Percentiles rank a stretch among this genome's conserved stretches.
Evolutionary conservation across 2,329 filamentous ascomycete species (phyloP).

Genomic region (Penicillium sp.): DNA sequence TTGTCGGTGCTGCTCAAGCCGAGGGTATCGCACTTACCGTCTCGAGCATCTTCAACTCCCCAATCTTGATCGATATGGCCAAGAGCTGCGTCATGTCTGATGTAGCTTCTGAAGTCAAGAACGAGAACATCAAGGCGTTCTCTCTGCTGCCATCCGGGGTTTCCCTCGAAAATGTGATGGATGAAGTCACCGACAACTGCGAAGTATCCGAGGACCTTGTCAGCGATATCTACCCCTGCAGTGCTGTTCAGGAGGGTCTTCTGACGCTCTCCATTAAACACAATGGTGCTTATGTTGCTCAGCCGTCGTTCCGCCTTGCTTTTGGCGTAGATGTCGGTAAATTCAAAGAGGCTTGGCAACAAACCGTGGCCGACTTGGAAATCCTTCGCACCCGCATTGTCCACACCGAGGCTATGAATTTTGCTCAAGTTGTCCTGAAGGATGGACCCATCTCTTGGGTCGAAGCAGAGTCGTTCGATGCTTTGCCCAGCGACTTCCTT

Average conservation of each 20-base stretch:
- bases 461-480: constrained; percentile 26
- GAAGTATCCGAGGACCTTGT: constrained; percentile 30
- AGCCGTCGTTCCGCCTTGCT: constrained; percentile 44
- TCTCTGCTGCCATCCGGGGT: constrained; percentile 26
- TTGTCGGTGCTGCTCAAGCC: constrained; percentile 43
- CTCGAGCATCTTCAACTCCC: constrained; percentile 45
- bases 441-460: constrained; percentile 37
- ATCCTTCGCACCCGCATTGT: constrained; percentile 51
- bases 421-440: constrained; percentile 43
- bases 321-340: constrained; percentile 38
- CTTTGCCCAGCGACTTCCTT: constrained; percentile 24
- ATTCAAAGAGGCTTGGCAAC: constrained; percentile 50
- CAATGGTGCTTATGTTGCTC: constrained; percentile 49
- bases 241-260: constrained; percentile 46
- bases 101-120: neutral
- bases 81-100: constrained; percentile 22
- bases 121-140: constrained; percentile 25
- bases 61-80: constrained; percentile 46
- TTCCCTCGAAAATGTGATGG: constrained; percentile 22
- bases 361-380: constrained; percentile 44
- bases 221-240: constrained; percentile 45
- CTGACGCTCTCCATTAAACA: constrained; percentile 50
- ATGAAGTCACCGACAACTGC: constrained; percentile 34
- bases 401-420: constrained; percentile 37
- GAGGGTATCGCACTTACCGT: constrained; percentile 43